A percentile compares a stretch with the other conserved stretches of the same genome.
These are phyloP conservation scores for Hymenoscyphus scutula DNA, from an alignment of 2,329 filamentous ascomycete species.

Conservation along the genomic window DNA sequence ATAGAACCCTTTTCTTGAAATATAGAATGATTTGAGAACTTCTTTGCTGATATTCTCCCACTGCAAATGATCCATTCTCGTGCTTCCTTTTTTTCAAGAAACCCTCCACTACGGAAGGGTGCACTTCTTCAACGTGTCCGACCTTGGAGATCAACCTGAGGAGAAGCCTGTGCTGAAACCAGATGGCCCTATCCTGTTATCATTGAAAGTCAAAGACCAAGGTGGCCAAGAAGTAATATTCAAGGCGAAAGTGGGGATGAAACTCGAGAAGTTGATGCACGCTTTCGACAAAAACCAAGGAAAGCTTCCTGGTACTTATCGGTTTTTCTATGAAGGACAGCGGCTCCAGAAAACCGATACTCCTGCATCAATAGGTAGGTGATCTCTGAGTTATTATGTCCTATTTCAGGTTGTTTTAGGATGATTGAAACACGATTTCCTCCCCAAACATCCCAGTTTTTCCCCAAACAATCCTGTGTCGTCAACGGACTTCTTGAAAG, in stretches of 20 bases:
- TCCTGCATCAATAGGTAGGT: slow-evolving; percentile 17
- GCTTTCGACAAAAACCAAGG: not conserved
- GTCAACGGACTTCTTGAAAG: no score
- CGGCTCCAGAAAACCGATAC: slow-evolving; percentile 22
- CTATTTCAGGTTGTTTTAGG: no score
- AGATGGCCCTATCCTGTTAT: not conserved
- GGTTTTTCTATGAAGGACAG: slow-evolving; percentile 22
- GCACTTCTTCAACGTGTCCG: not conserved
- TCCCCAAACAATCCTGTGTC: no score
- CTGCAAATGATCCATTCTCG: no score
- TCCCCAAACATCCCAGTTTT: no score
- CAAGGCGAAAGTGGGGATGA: not conserved
- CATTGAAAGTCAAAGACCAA: not conserved
- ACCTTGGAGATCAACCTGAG: not conserved
- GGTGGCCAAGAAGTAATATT: not conserved
- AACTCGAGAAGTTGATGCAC: not conserved
- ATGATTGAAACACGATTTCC: no score
- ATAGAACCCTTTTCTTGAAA: no score
- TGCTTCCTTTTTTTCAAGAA: no score
- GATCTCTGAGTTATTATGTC: no score
- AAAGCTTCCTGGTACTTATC: slow-evolving; percentile 6
- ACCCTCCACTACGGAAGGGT: no score
- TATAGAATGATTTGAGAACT: no score
- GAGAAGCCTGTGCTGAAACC: not conserved
- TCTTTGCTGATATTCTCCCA: no score